These are phyloP conservation scores for Steccherinum ochraceum DNA, from an alignment of 768 basidiomycete species.

Conservation along the genomic window DNA sequence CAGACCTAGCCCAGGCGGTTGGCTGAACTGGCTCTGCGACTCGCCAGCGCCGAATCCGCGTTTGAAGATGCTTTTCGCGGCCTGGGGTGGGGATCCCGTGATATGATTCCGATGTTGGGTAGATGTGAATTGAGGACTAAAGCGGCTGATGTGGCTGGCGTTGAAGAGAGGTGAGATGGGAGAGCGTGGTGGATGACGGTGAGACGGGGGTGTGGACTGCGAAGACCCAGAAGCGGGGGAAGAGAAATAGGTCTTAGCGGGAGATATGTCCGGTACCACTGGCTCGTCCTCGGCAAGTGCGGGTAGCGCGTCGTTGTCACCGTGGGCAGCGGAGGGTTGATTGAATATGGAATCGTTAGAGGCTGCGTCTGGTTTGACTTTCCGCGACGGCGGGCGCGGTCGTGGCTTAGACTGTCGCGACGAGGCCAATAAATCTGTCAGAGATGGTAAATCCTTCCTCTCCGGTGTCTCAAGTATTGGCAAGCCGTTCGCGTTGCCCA, in stretches of 20 bases:
- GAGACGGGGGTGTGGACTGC: slow-evolving; percentile 18
- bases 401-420: slow-evolving; percentile 29
- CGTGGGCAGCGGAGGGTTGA: background rate
- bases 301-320: slow-evolving; percentile 3
- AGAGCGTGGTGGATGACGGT: slow-evolving; percentile 24
- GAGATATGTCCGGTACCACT: slow-evolving; percentile 19
- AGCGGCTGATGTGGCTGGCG: slow-evolving; percentile 20
- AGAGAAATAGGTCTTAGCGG: slow-evolving; percentile 31
- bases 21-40: slow-evolving; percentile 1
- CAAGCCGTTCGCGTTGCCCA: slow-evolving; percentile 18
- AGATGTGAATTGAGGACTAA: slow-evolving; percentile 31
- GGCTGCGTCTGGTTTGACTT: background rate
- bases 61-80: no score
- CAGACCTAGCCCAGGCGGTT: background rate
- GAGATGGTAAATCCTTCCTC: slow-evolving; percentile 29
- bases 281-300: slow-evolving; percentile 3
- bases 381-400: slow-evolving; percentile 24
- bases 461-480: slow-evolving; percentile 22
- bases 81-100: slow-evolving; percentile 4
- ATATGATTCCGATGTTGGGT: slow-evolving; percentile 22
- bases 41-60: slow-evolving; percentile 7
- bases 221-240: slow-evolving; percentile 29
- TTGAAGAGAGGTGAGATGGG: slow-evolving; percentile 28
- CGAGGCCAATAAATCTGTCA: slow-evolving; percentile 40
- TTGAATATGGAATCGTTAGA: background rate